Evolutionary conservation across 192 early-diverging fungal genomes (phyloP), one percentile per base, ranked within the genome.

Genomic region (Backusella parvicylindrica): DNA sequence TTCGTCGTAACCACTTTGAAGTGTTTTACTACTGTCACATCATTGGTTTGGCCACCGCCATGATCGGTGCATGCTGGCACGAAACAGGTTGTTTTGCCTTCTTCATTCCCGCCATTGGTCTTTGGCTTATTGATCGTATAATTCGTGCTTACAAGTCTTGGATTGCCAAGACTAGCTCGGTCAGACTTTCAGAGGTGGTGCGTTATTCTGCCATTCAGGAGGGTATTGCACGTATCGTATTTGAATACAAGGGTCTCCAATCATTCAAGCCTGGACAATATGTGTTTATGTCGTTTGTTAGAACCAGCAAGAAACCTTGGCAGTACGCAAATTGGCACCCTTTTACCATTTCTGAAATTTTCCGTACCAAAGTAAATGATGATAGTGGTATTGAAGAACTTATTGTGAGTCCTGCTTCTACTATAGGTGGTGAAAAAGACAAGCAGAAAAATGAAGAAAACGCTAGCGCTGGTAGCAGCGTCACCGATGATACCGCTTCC

Each of bases 1-100:
- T 85, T 35, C 77, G 84, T 37, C 79, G 84, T 31, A 64, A 72
- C n/a, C 66, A 67, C 36, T 85, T 83, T 79, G 84, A 85, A 66
- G 23, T 79, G 0, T 85, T 85, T 72, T 85, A 81, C 13, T 80
- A 77, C 66, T 73, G 71, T 35, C 84, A 85, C 40, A 73, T 85
- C 36, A 64, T 74, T 50, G 81, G 77, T 11, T 78, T 85, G 37
- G n/a, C 83, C 0, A 41, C 79, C 13, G 70, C 75, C 32, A 38
- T 83, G 2, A 70, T 71, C 15, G 75, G 76, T 53, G 74, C 77
- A 50, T 70, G 70, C 41, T 70, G 70, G 26, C 84, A 85, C 32
- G 76, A 83, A 47, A 41, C 37, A 2, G 36, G 35, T 2, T 81
- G 83, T 30, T 64, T 79, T 8, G 1, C 49, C 1, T 85, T 77